Percentiles rank a stretch among this genome's conserved stretches.
phyloP scores from a whole-genome alignment of 805 yeast genomes.

The Candida peoriensis region DNA sequence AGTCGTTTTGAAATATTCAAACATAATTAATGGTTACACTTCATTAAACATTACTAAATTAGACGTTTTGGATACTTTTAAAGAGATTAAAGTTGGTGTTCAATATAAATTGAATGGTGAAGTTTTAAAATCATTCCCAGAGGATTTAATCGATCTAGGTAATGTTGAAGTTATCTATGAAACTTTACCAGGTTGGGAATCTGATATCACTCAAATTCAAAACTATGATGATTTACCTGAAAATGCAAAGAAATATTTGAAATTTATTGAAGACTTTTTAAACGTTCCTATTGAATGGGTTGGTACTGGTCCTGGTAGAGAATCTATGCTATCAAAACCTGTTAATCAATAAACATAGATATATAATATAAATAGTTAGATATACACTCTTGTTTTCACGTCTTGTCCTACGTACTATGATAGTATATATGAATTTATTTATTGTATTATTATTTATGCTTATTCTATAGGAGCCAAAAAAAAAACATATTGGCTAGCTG shows the following conservation, averaged over 20 bases:
- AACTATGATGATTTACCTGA: conserved; percentile 77
- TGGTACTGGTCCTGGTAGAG: conserved; percentile 98
- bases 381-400: too few relatives aligned
- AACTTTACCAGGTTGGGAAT: conserved; percentile 92
- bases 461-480: too few relatives aligned
- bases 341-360: conserved; percentile 13
- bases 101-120: conserved; percentile 79
- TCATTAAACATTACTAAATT: conserved; percentile 90
- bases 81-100: conserved; percentile 84
- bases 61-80: conserved; percentile 88
- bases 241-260: conserved; percentile 80
- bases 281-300: conserved; percentile 91
- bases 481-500: too few relatives aligned
- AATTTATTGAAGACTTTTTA: conserved; percentile 79
- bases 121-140: conserved; percentile 79
- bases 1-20: conserved; percentile 89
- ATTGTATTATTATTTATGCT: too few relatives aligned
- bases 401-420: too few relatives aligned
- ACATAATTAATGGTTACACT: conserved; percentile 92
- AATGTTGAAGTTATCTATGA: conserved; percentile 90
- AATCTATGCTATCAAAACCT: conserved; percentile 71
- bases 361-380: too few relatives aligned
- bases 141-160: conserved; percentile 75
- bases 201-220: conserved; percentile 69
- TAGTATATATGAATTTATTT: too few relatives aligned